Evolutionary conservation across 805 yeast species (phyloP).

Genomic region (Sugiyamaella americana): DNA sequence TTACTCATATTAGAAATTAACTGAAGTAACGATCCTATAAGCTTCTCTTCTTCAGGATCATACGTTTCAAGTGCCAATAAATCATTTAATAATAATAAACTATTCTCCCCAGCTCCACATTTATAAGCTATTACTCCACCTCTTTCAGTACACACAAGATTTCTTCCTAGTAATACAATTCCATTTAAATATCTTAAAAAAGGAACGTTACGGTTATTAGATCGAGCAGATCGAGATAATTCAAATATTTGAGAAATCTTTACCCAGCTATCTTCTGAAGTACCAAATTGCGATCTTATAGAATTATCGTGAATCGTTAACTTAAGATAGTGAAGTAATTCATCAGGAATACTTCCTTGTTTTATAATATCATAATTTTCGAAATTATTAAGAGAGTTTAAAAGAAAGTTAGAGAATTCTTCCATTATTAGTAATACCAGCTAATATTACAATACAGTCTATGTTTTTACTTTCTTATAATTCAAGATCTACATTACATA

Average conservation of each 20-base stretch:
- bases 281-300: background rate
- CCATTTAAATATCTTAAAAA: slow-evolving; percentile 37
- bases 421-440: background rate
- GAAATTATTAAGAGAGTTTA: slow-evolving; percentile 1
- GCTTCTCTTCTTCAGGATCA: background rate
- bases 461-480: too few relatives aligned
- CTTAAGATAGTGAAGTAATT: slow-evolving; percentile 3
- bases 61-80: background rate
- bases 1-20: background rate
- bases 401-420: background rate
- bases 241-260: background rate
- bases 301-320: background rate
- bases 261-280: background rate
- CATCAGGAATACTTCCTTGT: slow-evolving; percentile 9
- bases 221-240: background rate
- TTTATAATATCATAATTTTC: slow-evolving; percentile 3
- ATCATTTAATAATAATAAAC: background rate
- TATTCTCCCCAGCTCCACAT: slow-evolving; percentile 6
- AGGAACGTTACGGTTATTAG: background rate
- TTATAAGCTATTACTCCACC: slow-evolving; percentile 30
- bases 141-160: slow-evolving; percentile 34
- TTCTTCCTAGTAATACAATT: slow-evolving; percentile 42
- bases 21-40: background rate
- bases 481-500: too few relatives aligned
- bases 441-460: too few relatives aligned